A percentile compares a stretch with the other conserved stretches of the same genome.
Conservation (phyloP, 768 basidiomycete genomes). For the Cystobasidium ongulense region DNA sequence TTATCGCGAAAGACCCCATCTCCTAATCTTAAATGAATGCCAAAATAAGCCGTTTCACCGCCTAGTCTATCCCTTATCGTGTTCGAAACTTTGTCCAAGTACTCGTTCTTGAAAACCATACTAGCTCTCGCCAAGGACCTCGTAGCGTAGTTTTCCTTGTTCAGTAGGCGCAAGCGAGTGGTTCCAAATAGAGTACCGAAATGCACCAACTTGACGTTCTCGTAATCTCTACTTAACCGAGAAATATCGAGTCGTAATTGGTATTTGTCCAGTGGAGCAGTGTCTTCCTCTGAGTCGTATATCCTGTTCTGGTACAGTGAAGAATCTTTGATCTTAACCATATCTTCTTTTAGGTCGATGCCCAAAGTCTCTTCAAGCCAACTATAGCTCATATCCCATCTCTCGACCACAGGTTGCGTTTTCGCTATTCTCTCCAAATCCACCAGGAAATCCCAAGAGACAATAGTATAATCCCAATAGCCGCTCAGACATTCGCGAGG, state of each 20-base stretch:
- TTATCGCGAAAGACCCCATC: slow-evolving; percentile 57
- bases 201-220: slow-evolving; percentile 55
- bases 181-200: slow-evolving; percentile 72
- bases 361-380: slow-evolving; percentile 51
- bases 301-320: slow-evolving; percentile 60
- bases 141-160: slow-evolving; percentile 47
- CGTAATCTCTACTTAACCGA: slow-evolving; percentile 48
- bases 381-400: slow-evolving; percentile 52
- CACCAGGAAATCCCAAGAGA: slow-evolving; percentile 66
- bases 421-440: slow-evolving; percentile 47
- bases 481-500: slow-evolving; percentile 55
- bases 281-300: slow-evolving; percentile 48
- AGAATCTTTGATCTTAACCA: slow-evolving; percentile 52
- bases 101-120: slow-evolving; percentile 57
- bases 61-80: slow-evolving; percentile 50
- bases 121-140: slow-evolving; percentile 52
- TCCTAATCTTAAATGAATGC: slow-evolving; percentile 61
- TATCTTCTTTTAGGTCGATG: slow-evolving; percentile 47
- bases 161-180: slow-evolving; percentile 56
- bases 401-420: slow-evolving; percentile 50
- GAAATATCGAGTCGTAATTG: slow-evolving; percentile 39
- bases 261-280: slow-evolving; percentile 41
- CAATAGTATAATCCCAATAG: slow-evolving; percentile 56
- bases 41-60: slow-evolving; percentile 51
- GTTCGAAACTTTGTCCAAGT: slow-evolving; percentile 50